Evolutionary conservation across 805 yeast genomes (phyloP).

Genomic region (Kodamaea leandrae): DNA sequence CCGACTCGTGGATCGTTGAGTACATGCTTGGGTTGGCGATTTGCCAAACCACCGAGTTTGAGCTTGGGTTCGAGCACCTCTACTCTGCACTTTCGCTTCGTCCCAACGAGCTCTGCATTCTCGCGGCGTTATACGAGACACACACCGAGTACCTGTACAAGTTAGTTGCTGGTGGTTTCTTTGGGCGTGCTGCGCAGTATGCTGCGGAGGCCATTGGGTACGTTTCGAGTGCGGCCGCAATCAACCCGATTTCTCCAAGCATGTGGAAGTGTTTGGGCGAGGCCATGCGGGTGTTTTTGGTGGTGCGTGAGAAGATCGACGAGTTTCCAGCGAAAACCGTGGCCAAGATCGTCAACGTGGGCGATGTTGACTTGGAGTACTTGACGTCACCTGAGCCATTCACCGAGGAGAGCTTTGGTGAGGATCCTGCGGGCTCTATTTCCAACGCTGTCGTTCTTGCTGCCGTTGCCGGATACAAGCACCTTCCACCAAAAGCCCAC

Average conservation of each 20-base stretch:
- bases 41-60: conserved; percentile 63
- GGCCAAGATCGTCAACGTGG: conserved; percentile 16
- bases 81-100: conserved; percentile 37
- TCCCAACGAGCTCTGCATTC: conserved; percentile 48
- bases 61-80: conserved; percentile 53
- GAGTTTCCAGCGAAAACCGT: conserved; percentile 44
- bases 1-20: conserved; percentile 56
- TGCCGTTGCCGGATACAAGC: conserved; percentile 43
- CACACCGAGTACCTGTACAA: conserved; percentile 52
- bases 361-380: conserved; percentile 13
- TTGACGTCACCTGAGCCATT: neutral
- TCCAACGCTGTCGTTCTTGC: conserved; percentile 43
- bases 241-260: conserved; percentile 42
- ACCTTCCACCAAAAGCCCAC: conserved; percentile 36
- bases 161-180: conserved; percentile 57
- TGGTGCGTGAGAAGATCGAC: conserved; percentile 52
- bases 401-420: neutral
- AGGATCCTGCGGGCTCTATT: conserved; percentile 28
- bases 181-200: conserved; percentile 58
- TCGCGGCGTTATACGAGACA: conserved; percentile 56
- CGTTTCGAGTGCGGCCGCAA: conserved; percentile 35
- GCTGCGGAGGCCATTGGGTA: conserved; percentile 48
- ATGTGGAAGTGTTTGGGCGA: conserved; percentile 69
- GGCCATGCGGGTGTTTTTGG: conserved; percentile 50
- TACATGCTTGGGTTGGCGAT: conserved; percentile 68